These are phyloP conservation scores for Schwanniomyces etchellsii DNA, from an alignment of 1,139 yeast genomes.

Conservation along the genomic window DNA sequence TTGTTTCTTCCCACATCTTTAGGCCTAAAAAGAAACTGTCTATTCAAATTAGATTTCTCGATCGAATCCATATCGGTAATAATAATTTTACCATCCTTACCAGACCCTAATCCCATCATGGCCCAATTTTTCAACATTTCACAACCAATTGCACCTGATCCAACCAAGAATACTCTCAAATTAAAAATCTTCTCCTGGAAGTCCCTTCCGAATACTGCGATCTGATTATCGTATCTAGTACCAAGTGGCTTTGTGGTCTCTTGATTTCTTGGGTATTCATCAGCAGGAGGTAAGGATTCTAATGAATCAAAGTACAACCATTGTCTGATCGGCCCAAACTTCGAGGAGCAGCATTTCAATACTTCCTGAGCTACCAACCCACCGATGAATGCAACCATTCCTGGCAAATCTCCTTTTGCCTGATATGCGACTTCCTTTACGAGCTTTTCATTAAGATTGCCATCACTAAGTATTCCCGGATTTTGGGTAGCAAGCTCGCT, in stretches of 20 bases:
- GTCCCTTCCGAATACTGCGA: constrained; percentile 85
- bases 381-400: constrained; percentile 84
- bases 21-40: constrained; percentile 93
- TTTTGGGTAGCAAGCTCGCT: constrained; percentile 54
- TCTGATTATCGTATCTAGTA: constrained; percentile 86
- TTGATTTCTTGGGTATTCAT: constrained; percentile 55
- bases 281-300: constrained; percentile 73
- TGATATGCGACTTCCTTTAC: constrained; percentile 74
- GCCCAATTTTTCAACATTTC: constrained; percentile 99
- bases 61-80: constrained; percentile 94
- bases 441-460: constrained; percentile 53
- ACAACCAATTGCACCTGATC: constrained; percentile 99
- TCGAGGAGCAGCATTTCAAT: constrained; percentile 89
- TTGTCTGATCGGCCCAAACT: constrained; percentile 87
- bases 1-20: constrained; percentile 90
- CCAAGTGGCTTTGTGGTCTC: constrained; percentile 71
- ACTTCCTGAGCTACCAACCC: constrained; percentile 97
- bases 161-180: constrained; percentile 82
- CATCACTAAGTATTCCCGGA: constrained; percentile 52
- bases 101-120: constrained; percentile 89
- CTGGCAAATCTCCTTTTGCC: constrained; percentile 90
- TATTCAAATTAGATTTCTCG: constrained; percentile 90
- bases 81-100: constrained; percentile 76
- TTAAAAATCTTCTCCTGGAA: constrained; percentile 72
- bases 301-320: constrained; percentile 90